phyloP scores from a whole-genome alignment of 805 yeast species.

The Cyberlindnera euphorbiiphila region DNA sequence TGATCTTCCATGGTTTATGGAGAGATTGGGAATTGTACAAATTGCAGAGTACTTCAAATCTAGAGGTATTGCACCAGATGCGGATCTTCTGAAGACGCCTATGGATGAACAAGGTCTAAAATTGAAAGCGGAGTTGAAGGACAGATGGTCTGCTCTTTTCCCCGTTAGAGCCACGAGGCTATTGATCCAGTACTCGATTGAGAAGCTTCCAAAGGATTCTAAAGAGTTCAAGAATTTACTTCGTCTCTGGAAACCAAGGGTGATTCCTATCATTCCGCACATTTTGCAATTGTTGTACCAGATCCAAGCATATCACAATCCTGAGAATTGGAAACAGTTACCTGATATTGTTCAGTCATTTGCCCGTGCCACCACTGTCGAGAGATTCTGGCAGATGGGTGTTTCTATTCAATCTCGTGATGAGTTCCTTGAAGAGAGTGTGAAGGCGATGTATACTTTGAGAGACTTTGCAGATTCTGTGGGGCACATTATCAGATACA shows the following conservation, averaged over 20 bases:
- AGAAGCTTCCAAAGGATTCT: slow-evolving; percentile 76
- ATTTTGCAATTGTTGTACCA: slow-evolving; percentile 83
- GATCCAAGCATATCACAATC: slow-evolving; percentile 91
- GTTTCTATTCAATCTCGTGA: slow-evolving; percentile 92
- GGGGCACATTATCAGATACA: slow-evolving; percentile 92
- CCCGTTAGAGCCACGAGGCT: slow-evolving; percentile 95
- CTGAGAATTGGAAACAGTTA: slow-evolving; percentile 82
- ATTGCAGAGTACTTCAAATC: slow-evolving; percentile 87
- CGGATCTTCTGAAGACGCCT: slow-evolving; percentile 68
- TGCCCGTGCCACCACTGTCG: slow-evolving; percentile 84
- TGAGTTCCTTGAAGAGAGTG: slow-evolving; percentile 90
- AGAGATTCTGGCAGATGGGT: slow-evolving; percentile 98
- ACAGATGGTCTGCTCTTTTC: slow-evolving; percentile 90
- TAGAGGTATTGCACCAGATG: slow-evolving; percentile 72
- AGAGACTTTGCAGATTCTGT: slow-evolving; percentile 97
- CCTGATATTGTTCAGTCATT: slow-evolving; percentile 90
- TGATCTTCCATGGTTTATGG: slow-evolving; percentile 98
- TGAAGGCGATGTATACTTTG: slow-evolving; percentile 87
- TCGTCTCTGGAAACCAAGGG: slow-evolving; percentile 86
- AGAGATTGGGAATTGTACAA: slow-evolving; percentile 87
- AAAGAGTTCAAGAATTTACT: slow-evolving; percentile 65
- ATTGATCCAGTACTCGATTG: slow-evolving; percentile 92
- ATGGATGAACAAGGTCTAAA: slow-evolving; percentile 88
- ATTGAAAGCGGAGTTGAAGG: slow-evolving; percentile 73
- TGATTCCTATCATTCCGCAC: slow-evolving; percentile 88